Evolutionary conservation across 2,329 filamentous ascomycete genomes (phyloP), one percentile per base, ranked within the genome.

Genomic region (Blumeria hordei): DNA sequence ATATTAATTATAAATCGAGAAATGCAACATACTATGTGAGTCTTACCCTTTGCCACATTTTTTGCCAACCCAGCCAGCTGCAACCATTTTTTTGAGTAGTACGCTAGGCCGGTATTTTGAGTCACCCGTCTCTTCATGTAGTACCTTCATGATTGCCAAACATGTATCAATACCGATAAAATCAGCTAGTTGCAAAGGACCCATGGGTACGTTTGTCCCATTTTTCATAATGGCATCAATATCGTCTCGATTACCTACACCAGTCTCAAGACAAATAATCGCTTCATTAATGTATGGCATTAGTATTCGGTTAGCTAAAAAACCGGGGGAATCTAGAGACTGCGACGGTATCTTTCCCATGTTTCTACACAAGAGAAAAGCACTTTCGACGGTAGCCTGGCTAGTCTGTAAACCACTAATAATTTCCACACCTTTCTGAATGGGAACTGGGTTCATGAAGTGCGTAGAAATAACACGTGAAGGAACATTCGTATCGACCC

Each of bases 231-330:
- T 98, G 60, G 77, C 81, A 66, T 98, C 92, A 60, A 98, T 98
- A 59, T 90, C 85, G 64, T 96, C 88, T 62, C 85, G 83, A 59
- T 78, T 76, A 16, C 92, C 92, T 0, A 98, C 80, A 3, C 86
- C 85, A 0, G 92, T 95, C 71, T 98, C 92, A 12, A 98, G 74
- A 68, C 92, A 98, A 60, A 94, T 90, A 62, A 98, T 75, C 8
- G 93, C 92, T 71, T 98, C 92, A 67, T 98, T 98, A 72, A 98
- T 95, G 67, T 98, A 98, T 0, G 92, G 92, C 92, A 98, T 98
- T 57, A 98, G 72, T 58, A 98, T 98, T 9, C 92, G 77, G 68
- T 98, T 98, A 35, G 92, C 92, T 28, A 98, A 73, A 72, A 98
- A 98, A 1, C 92, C 92, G 0, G 92, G 92, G 0, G 85, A 80